Conservation (phyloP, 306 rosid genomes). For the Ceratonia siliqua region DNA sequence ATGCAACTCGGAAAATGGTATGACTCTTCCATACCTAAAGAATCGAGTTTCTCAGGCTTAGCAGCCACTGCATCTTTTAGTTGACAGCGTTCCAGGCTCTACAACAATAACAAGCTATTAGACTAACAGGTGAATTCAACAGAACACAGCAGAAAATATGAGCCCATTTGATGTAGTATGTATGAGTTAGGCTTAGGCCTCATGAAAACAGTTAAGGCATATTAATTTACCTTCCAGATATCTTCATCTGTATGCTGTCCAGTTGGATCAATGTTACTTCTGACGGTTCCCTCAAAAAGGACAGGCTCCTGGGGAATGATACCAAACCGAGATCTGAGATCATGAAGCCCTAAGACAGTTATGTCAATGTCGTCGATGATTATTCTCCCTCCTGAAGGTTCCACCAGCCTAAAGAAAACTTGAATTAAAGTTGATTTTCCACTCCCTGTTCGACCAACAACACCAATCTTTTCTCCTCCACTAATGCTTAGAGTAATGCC, state of each 20-base stretch:
- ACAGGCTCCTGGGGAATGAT: slow-evolving; percentile 99
- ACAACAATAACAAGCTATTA: slow-evolving; percentile 16
- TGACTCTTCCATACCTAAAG: slow-evolving; percentile 58
- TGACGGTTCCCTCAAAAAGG: slow-evolving; percentile 92
- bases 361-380: slow-evolving; percentile 84
- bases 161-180: neutral
- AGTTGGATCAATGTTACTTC: slow-evolving; percentile 86
- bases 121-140: neutral
- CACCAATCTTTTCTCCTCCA: slow-evolving; percentile 92
- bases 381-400: slow-evolving; percentile 86
- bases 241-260: slow-evolving; percentile 76
- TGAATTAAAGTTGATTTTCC: slow-evolving; percentile 94
- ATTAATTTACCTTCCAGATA: slow-evolving; percentile 79
- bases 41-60: slow-evolving; percentile 77
- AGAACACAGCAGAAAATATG: neutral
- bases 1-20: slow-evolving; percentile 21
- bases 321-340: slow-evolving; percentile 87
- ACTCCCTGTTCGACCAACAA: slow-evolving; percentile 94
- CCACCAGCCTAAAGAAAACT: slow-evolving; percentile 93
- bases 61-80: slow-evolving; percentile 80
- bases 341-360: slow-evolving; percentile 77
- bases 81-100: slow-evolving; percentile 94
- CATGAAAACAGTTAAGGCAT: neutral
- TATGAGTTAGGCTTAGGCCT: neutral
- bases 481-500: slow-evolving; percentile 76